These are phyloP conservation scores for Mucor plumbeus DNA, from an alignment of 371 early-diverging fungal genomes.

Conservation along the genomic window DNA sequence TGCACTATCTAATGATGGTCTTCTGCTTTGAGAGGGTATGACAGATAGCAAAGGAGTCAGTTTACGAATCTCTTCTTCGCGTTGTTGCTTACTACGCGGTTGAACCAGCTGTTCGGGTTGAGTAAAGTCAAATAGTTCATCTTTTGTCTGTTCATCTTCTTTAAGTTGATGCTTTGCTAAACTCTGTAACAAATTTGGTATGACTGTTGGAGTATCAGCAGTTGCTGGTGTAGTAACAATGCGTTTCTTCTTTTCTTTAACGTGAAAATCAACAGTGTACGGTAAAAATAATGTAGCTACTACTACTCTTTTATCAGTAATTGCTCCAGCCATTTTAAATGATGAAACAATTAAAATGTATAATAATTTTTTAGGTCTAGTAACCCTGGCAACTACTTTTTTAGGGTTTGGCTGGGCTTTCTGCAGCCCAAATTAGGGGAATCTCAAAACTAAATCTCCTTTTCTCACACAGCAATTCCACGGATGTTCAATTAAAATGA, in stretches of 20 bases:
- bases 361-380: not conserved
- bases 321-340: conserved; percentile 16
- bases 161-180: conserved; percentile 39
- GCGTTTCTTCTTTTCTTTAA: conserved; percentile 25
- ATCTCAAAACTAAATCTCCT: not conserved
- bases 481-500: conserved; percentile 5
- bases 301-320: conserved; percentile 59
- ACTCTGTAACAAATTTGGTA: conserved; percentile 46
- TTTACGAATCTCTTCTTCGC: conserved; percentile 35
- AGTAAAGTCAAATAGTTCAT: conserved; percentile 39
- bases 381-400: not conserved
- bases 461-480: conserved; percentile 1
- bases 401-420: not conserved
- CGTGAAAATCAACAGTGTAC: conserved; percentile 65
- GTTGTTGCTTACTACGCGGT: conserved; percentile 44
- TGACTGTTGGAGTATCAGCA: not conserved
- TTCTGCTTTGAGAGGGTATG: conserved; percentile 25
- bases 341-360: conserved; percentile 6
- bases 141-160: conserved; percentile 12
- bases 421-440: not conserved
- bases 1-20: conserved; percentile 47
- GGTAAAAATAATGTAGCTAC: conserved; percentile 76
- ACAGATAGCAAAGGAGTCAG: conserved; percentile 24
- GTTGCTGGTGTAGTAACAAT: not conserved
- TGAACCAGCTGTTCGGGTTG: conserved; percentile 39